These are phyloP conservation scores for Tolypocladium album DNA, from an alignment of 2,329 filamentous ascomycete species.

Conservation along the genomic window DNA sequence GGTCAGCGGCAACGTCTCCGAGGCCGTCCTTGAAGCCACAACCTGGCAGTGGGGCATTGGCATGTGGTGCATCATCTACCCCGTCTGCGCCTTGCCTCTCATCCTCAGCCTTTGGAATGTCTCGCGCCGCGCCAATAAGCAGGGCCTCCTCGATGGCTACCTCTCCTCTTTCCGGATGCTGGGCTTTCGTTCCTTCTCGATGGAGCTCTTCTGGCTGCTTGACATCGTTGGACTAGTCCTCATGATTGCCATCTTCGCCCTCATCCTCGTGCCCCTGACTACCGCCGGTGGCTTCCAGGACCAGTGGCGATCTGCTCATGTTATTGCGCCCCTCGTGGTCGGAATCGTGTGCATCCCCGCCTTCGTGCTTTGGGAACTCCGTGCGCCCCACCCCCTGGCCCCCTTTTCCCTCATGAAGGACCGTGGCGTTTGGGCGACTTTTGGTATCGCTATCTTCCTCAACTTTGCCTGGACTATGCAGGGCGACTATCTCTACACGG, in stretches of 20 bases:
- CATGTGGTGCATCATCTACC: slow-evolving; percentile 54
- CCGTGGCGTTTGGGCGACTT: slow-evolving; percentile 47
- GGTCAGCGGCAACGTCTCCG: slow-evolving; percentile 47
- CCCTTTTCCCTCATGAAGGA: slow-evolving; percentile 48
- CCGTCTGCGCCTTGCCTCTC: slow-evolving; percentile 43
- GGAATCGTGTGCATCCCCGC: slow-evolving; percentile 36
- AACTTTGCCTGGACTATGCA: slow-evolving; percentile 46
- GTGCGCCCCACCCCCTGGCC: slow-evolving; percentile 37
- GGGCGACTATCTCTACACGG: slow-evolving; percentile 47
- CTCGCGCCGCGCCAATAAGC: slow-evolving; percentile 8
- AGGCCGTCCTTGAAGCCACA: slow-evolving; percentile 35
- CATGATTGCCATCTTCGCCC: slow-evolving; percentile 32
- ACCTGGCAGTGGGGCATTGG: slow-evolving; percentile 53
- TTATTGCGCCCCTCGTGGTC: slow-evolving; percentile 40
- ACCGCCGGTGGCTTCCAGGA: slow-evolving; percentile 37
- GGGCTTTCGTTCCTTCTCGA: slow-evolving; percentile 1
- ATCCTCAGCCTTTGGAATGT: slow-evolving; percentile 29
- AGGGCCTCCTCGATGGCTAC: slow-evolving; percentile 22
- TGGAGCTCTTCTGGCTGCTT: slow-evolving; percentile 17
- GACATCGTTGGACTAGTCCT: slow-evolving; percentile 38
- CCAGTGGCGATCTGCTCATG: slow-evolving; percentile 38
- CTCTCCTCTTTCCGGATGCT: slow-evolving; percentile 5
- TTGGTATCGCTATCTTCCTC: slow-evolving; percentile 40
- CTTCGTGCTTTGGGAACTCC: slow-evolving; percentile 44
- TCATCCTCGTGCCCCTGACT: slow-evolving; percentile 41